Evolutionary conservation across 108 stramenopile genomes (phyloP), one percentile per base, ranked within the genome.

Genomic region (Pseudonitzschia pungens): DNA sequence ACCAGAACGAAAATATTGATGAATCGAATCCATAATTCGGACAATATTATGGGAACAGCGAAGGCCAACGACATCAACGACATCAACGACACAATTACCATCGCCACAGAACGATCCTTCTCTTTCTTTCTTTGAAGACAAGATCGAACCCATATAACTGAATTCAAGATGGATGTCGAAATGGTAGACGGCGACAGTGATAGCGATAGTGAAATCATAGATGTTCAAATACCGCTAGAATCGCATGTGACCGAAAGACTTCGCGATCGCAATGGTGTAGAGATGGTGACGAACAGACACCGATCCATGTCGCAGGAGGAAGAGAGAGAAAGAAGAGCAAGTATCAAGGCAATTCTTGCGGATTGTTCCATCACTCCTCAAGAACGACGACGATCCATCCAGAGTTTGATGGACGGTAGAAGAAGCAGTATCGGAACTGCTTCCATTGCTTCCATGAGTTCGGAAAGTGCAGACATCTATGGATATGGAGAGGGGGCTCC

Each of bases 391-490:
- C 79, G 82, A 63, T 89, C 89, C 12, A 92, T 94, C 68, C 91
- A 92, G 76, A 77, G 69, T 64, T 71, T 94, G 40, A 94, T 94
- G 93, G 93, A 94, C 81, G 93, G 93, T n/a, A 74, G 93, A 42
- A 68, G 93, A 32, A 62, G 60, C 60, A 62, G 60, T 16, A 33
- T 62, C 32, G 72, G 74, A 41, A 69, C 78, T 26, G 45, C 58
- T 40, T 65, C 72, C 43, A 63, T 70, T 57, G 74, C 65, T 54
- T 75, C 72, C 42, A 77, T 66, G n/a, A 70, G 32, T 0, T 53
- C 33, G 14, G 68, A 36, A 2, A 65, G 52, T 29, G 59, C 44
- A 16, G 48, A 74, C 43, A 73, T 69, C 2, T 74, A 74, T 70
- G 77, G 72, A 7, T 79, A 71, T 40, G 75, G 75, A 45, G 79